Evolutionary conservation across 2,329 filamentous ascomycete genomes (phyloP), one percentile per base, ranked within the genome.

Genomic region (Lecanicillium sp.): DNA sequence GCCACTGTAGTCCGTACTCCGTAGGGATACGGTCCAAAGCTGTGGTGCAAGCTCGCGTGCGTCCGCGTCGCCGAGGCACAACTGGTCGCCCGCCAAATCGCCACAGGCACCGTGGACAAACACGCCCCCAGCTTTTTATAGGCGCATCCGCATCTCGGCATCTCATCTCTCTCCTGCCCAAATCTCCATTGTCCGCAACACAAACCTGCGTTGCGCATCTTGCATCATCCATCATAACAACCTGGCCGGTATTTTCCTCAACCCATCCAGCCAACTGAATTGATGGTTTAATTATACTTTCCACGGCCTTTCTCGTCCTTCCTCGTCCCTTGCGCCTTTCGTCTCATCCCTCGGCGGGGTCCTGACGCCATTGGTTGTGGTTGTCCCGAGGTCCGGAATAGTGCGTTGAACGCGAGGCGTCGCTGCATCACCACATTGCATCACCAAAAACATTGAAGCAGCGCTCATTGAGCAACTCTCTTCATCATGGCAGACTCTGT

Each of bases 401-500:
- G n/a, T n/a, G n/a, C n/a, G n/a, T n/a, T n/a, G n/a, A n/a, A 11
- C 18, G 11, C 14, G 30, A 33, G 15, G 30, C 22, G 22, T 25
- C 6, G 22, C 22, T 15, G 9, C 15, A 33, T 33, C 15, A 15
- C 11, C 15, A 9, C 30, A 33, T 16, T 9, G 17, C 30, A 33
- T 12, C 14, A n/a, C 30, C 30, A 15, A 33, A 15, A 33, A 5
- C 30, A 33, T 33, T 15, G 12, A 5, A 18, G 11, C 5, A 11
- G 5, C 25, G 39, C 27, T 29, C 25, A 27, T 35, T 31, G 27
- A 18, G 9, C 11, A 12, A 14, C n/a, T 29, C 5, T 28, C 41
- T 35, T 40, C 43, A 50, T 27, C 31, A 63, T 63, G 60, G 58
- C 59, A 42, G 60, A 63, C 53, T 63, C 60, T 29, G 58, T 58